Conservation (phyloP, 805 yeast genomes). For the Suhomyces pyralidae region DNA sequence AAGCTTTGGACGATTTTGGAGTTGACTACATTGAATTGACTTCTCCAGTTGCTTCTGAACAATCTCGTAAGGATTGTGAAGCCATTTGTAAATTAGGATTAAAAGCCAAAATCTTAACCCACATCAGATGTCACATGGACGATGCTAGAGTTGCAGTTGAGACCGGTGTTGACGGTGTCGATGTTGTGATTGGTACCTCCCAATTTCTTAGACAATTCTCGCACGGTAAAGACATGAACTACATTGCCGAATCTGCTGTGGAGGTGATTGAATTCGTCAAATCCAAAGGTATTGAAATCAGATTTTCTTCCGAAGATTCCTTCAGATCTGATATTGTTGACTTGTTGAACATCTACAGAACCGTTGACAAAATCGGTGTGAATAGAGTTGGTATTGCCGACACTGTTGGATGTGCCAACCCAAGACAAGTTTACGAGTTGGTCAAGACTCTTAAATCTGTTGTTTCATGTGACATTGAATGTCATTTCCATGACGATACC, state of each 20-base stretch:
- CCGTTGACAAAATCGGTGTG: constrained; percentile 96
- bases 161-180: constrained; percentile 99
- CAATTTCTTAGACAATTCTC: constrained; percentile 91
- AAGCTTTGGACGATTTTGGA: constrained; percentile 95
- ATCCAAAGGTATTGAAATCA: constrained; percentile 92
- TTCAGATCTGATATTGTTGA: constrained; percentile 97
- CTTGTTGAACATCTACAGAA: constrained; percentile 88
- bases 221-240: constrained; percentile 98
- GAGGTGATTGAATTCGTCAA: constrained; percentile 97
- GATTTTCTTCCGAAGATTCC: constrained; percentile 96
- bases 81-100: constrained; percentile 97
- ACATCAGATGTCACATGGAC: constrained; percentile 98
- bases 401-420: constrained; percentile 98
- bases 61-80: constrained; percentile 89
- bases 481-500: constrained; percentile 98
- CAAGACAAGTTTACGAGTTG: constrained; percentile 96
- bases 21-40: constrained; percentile 97
- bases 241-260: constrained; percentile 91
- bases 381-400: constrained; percentile 99
- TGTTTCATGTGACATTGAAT: constrained; percentile 94
- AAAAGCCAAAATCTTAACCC: constrained; percentile 93
- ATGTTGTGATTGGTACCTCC: constrained; percentile 96
- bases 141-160: constrained; percentile 96
- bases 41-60: constrained; percentile 97
- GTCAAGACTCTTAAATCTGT: constrained; percentile 91